Evolutionary conservation across 2,329 filamentous ascomycete genomes (phyloP), one percentile per base, ranked within the genome.

Genomic region (Paecilomyces niveus): DNA sequence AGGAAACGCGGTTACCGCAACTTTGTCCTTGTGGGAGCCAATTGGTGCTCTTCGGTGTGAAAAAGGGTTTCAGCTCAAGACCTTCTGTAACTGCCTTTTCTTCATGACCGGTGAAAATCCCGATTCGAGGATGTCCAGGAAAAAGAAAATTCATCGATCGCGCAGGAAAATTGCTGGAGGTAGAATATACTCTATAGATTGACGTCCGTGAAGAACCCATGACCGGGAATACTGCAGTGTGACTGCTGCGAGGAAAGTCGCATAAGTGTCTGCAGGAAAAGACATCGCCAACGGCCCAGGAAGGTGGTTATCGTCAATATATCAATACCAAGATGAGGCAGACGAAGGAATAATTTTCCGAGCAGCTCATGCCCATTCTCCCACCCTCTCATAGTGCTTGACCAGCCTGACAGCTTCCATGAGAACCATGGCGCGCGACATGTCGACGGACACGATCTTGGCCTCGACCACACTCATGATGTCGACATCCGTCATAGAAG

Each of bases 401-500:
- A 74, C 59, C 39, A 72, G 63, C 35, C 62, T 45, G 29, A 65
- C 68, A n/a, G 68, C 68, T 54, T 75, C 69, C 68, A 75, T 66
- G 31, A 64, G 61, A 31, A 75, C 72, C 24, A 71, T 50, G 53
- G 65, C 54, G 9, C 59, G 63, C 2, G 70, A 65, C 64, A 74
- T 63, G 66, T 75, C 70, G 11, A 75, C 68, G 13, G 62, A 63
- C 0, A 62, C 65, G 24, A 75, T 71, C 55, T 64, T 69, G 2
- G 72, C 73, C 55, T 75, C 70, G 35, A 75, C 72, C 3, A 69
- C 56, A 26, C 68, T 68, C 33, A 73, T 67, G 6, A 72, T 61
- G 54, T 70, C 67, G 52, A 72, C 58, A 18, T 68, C 68, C 2
- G 58, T 39, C 49, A 70, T 63, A 13, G 60, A 59, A 3, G 65